These are phyloP conservation scores for Oryza glaberrima DNA, from an alignment of 176 grass and related monocot genomes.

Conservation along the genomic window DNA sequence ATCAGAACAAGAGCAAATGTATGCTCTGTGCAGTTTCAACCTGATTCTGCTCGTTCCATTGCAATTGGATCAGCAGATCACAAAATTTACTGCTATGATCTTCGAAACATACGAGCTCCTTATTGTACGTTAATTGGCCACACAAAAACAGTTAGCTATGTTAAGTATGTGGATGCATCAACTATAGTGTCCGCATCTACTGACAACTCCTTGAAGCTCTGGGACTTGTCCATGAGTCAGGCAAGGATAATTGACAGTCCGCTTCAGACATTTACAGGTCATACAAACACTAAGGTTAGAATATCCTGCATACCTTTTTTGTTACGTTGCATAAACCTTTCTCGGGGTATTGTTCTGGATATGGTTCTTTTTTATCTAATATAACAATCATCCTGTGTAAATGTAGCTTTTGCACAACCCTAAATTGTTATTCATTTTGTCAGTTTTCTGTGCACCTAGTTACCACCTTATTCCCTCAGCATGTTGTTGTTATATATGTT, in stretches of 20 bases:
- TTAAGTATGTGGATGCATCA: constrained; percentile 80
- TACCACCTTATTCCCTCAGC: background rate
- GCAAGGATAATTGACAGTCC: constrained; percentile 64
- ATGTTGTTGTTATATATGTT: background rate
- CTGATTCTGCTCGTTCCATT: constrained; percentile 75
- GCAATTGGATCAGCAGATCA: constrained; percentile 96
- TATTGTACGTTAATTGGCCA: constrained; percentile 75
- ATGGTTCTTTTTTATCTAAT: constrained; percentile 19
- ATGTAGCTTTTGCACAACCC: background rate
- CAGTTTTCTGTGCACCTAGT: background rate
- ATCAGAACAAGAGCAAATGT: constrained; percentile 96
- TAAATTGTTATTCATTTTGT: constrained; percentile 12
- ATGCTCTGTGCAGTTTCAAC: constrained; percentile 95
- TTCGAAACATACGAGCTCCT: constrained; percentile 79
- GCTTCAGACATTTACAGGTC: constrained; percentile 86
- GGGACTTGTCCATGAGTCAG: constrained; percentile 70
- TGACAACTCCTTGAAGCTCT: constrained; percentile 89
- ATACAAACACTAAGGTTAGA: constrained; percentile 94
- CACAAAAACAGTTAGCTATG: constrained; percentile 94
- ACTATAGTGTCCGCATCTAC: constrained; percentile 86
- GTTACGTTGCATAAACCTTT: background rate
- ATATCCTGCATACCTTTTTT: background rate
- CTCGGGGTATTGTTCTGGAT: constrained; percentile 8
- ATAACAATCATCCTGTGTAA: background rate
- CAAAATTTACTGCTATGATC: constrained; percentile 95